Evolutionary conservation across 1,284 basidiomycete genomes (phyloP).

Genomic region (Microbotryomycetes sp.): DNA sequence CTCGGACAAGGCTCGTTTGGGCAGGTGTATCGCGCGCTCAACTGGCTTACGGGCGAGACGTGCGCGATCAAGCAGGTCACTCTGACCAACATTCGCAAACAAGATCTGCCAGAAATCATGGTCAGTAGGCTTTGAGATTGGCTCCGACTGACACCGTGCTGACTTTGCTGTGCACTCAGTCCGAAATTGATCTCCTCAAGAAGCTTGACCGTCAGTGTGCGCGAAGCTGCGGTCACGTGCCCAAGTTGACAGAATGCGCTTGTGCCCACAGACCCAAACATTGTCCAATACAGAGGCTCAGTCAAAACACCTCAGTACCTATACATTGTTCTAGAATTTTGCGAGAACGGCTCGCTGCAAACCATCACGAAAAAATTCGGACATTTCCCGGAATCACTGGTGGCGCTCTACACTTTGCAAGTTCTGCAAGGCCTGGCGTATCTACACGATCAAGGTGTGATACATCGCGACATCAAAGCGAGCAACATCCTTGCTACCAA

Average conservation of each 20-base stretch:
- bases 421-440: slow-evolving; percentile 83
- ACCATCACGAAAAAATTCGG: slow-evolving; percentile 94
- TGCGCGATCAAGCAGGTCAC: slow-evolving; percentile 38
- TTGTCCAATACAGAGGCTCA: slow-evolving; percentile 98
- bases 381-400: slow-evolving; percentile 93
- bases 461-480: slow-evolving; percentile 97
- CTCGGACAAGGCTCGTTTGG: slow-evolving; percentile 36
- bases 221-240: neutral
- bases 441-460: slow-evolving; percentile 94
- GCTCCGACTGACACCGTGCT: neutral
- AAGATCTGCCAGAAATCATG: slow-evolving; percentile 94
- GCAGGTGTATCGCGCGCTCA: slow-evolving; percentile 56
- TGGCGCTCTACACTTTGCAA: slow-evolving; percentile 93
- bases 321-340: slow-evolving; percentile 96
- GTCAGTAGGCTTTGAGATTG: slow-evolving; percentile 48
- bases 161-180: slow-evolving; percentile 49
- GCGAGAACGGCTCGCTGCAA: slow-evolving; percentile 95
- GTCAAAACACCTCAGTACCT: slow-evolving; percentile 89
- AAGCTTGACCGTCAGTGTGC: slow-evolving; percentile 60
- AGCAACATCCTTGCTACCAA: slow-evolving; percentile 98
- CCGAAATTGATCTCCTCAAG: slow-evolving; percentile 95
- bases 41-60: slow-evolving; percentile 59
- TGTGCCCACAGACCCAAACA: slow-evolving; percentile 58
- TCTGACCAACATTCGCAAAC: slow-evolving; percentile 83
- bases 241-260: neutral